Base-by-base conservation (phyloP, 257 asterid species). In the Leonotis leonurus region DNA sequence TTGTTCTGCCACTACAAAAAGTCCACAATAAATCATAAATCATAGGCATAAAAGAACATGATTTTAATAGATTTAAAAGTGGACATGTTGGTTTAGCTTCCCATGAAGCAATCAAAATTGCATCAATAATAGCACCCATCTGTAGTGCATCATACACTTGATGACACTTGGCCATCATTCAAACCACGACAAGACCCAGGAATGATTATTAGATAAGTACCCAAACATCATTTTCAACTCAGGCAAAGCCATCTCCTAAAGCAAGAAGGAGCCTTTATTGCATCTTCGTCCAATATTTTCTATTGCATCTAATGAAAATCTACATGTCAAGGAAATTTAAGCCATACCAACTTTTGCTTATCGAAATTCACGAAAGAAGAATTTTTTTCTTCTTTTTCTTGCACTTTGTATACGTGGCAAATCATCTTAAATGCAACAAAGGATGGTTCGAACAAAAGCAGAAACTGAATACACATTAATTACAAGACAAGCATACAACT, bases 21-120 rank as follows among this genome's bases (percentile, higher is more conserved):
- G 26, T 86, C 93, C 56, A 45, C 68, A 6, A 86, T 69, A 7
- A 86, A n/a, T n/a, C 96, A 96, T 91, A 40, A 72, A 72, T 61
- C 43, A 74, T 3, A 60, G 30, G 13, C 57, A 6, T 25, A 14
- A 16, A 27, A 60, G 64, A 68, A 17, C 70, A 72, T 55, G 72
- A 68, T 35, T 71, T 67, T 24, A 62, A 32, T 32, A 43, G 78
- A 56, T 60, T 46, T 68, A 60, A 70, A 73, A 67, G 29, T 58
- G 64, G 74, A 70, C 52, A 73, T 64, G 68, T 27, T 67, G 68
- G 56, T 9, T 58, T 27, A 70, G 72, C 66, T 62, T 30, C 70
- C 64, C 48, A 73, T 59, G 36, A 62, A 74, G 74, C 79, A 68
- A 71, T 29, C 44, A 48, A 27, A n/a, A 29, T 35, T 22, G 55